phyloP scores from a whole-genome alignment of 2,329 filamentous ascomycete genomes.

The Apiospora aurea region DNA sequence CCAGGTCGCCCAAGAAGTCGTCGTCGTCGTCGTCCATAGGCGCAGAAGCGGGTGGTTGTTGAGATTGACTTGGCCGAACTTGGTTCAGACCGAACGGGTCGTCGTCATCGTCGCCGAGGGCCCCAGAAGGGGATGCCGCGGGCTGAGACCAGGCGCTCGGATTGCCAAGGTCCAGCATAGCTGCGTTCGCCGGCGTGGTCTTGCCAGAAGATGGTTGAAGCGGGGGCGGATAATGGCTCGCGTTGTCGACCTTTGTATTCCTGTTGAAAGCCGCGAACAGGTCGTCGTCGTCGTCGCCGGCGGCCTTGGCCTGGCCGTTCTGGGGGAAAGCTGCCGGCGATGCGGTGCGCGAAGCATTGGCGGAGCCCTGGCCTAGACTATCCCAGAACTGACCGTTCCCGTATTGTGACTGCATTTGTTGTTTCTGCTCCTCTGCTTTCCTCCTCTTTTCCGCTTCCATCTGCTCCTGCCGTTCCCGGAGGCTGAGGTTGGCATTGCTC shows the following conservation, averaged over 20 bases:
- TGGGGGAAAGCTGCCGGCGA: conserved; percentile 47
- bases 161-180: conserved; percentile 58
- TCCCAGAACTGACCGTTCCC: conserved; percentile 82
- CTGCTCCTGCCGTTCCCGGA: conserved; percentile 79
- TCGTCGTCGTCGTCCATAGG: conserved; percentile 63
- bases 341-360: conserved; percentile 55
- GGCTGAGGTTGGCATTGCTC: conserved; percentile 72
- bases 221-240: conserved; percentile 69
- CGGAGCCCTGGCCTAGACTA: conserved; percentile 63
- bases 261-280: conserved; percentile 73
- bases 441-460: conserved; percentile 69
- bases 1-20: conserved; percentile 71
- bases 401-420: conserved; percentile 78
- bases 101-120: conserved; percentile 66
- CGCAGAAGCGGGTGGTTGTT: conserved; percentile 29
- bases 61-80: conserved; percentile 55
- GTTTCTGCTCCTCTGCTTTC: conserved; percentile 77
- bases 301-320: conserved; percentile 39
- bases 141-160: conserved; percentile 61
- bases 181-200: conserved; percentile 53
- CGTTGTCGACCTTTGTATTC: conserved; percentile 70
- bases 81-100: conserved; percentile 85
- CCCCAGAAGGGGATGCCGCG: conserved; percentile 39
- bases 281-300: conserved; percentile 66
- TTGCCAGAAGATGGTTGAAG: conserved; percentile 48